Evolutionary conservation across 371 early-diverging fungal species (phyloP).

Genomic region (Apophysomyces variabilis): DNA sequence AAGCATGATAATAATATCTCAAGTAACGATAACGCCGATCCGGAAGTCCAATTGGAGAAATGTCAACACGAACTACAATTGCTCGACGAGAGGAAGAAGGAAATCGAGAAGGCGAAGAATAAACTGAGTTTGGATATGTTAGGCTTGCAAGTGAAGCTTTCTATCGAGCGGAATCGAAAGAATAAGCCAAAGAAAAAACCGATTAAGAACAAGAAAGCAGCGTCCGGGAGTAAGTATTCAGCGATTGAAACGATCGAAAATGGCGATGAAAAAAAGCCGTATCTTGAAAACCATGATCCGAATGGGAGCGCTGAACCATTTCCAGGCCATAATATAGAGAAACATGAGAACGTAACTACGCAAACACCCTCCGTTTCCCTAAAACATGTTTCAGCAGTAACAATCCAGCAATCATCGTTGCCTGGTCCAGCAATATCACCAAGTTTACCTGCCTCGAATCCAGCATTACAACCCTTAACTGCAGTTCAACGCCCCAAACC

Average conservation of each 20-base stretch:
- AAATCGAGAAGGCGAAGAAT: conserved; percentile 5
- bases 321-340: neutral
- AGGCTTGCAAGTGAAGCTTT: conserved; percentile 15
- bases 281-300: neutral
- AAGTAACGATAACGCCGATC: conserved; percentile 8
- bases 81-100: conserved; percentile 1
- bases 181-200: neutral
- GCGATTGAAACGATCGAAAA: neutral
- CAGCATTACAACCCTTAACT: neutral
- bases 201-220: conserved; percentile 4
- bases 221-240: neutral
- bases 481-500: neutral
- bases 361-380: neutral
- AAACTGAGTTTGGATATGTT: conserved; percentile 16
- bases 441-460: neutral
- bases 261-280: neutral
- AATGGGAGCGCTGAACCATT: neutral
- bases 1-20: neutral
- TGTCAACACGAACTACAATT: conserved; percentile 3
- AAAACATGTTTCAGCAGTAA: neutral
- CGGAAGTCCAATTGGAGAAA: conserved; percentile 15
- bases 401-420: neutral
- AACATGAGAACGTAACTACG: neutral
- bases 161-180: conserved; percentile 14
- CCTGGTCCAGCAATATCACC: neutral